A percentile compares a stretch with the other conserved stretches of the same genome.
Conservation (phyloP, 2,329 filamentous ascomycete species). For the Pseudohalonectria lignicola region DNA sequence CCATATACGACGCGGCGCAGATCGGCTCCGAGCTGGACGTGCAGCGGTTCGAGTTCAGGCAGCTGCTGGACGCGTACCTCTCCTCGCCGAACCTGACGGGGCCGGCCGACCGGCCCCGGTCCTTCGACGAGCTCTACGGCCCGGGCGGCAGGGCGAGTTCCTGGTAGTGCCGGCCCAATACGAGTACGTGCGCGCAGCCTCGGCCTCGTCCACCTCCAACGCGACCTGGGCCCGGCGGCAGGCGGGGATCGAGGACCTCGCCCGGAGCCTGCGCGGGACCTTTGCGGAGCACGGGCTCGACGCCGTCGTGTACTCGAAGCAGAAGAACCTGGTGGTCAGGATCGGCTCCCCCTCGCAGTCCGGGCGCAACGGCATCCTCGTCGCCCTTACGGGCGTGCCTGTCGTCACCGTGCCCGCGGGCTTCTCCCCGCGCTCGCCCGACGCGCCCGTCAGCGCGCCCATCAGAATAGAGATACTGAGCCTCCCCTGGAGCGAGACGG, state of each 20-base stretch:
- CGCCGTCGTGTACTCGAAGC: constrained; percentile 53
- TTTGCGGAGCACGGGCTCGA: constrained; percentile 39
- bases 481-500: constrained; percentile 41
- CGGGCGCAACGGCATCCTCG: constrained; percentile 40
- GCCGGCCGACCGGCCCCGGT: constrained; percentile 22
- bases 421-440: constrained; percentile 33
- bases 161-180: constrained; percentile 50
- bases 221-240: constrained; percentile 34
- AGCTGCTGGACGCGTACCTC: constrained; percentile 45
- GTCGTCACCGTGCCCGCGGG: constrained; percentile 37
- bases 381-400: constrained; percentile 25
- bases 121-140: constrained; percentile 36
- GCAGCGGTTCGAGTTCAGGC: constrained; percentile 48
- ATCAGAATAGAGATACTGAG: constrained; percentile 56
- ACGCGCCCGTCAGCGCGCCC: constrained; percentile 46
- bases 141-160: constrained; percentile 29
- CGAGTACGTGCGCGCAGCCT: constrained; percentile 36
- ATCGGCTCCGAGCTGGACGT: constrained; percentile 41
- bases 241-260: constrained; percentile 39
- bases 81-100: constrained; percentile 26
- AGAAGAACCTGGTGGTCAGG: constrained; percentile 50
- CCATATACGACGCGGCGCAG: constrained; percentile 38
- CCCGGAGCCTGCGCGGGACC: constrained; percentile 33
- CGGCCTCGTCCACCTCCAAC: constrained; percentile 35
- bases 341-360: constrained; percentile 43